A percentile compares a stretch with the other conserved stretches of the same genome.
phyloP scores from a whole-genome alignment of 345 rosid genomes.

The Eucalyptus marginata region DNA sequence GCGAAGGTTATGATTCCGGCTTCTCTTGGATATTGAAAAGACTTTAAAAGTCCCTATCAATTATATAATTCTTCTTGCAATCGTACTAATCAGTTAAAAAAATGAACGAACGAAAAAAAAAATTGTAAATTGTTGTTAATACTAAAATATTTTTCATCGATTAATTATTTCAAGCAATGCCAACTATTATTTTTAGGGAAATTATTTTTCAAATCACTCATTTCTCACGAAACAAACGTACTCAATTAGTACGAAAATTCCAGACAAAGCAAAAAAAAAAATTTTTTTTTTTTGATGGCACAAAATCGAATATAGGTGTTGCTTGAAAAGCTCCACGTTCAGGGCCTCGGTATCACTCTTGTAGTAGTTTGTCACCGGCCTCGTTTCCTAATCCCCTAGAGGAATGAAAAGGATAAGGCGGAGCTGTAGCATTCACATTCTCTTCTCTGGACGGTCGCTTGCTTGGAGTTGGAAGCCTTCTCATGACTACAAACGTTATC shows the following conservation, averaged over 20 bases:
- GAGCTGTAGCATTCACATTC: background rate
- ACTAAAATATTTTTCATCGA: fast-evolving
- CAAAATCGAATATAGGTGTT: background rate
- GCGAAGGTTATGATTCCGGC: fast-evolving
- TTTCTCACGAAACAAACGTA: too few species aligned
- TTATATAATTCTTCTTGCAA: background rate
- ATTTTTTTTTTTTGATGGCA: background rate
- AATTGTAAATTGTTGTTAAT: too few species aligned
- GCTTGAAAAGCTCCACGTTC: background rate
- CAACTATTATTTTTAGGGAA: fast-evolving
- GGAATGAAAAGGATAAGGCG: background rate
- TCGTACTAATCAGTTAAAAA: fast-evolving
- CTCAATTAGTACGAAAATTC: fast-evolving
- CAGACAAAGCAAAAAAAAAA: too few species aligned
- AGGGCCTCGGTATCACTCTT: background rate
- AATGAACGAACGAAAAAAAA: fast-evolving
- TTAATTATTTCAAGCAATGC: too few species aligned
- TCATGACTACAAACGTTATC: background rate
- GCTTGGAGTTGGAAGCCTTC: background rate
- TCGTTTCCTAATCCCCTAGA: background rate
- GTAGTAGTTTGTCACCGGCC: background rate
- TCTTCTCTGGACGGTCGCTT: background rate
- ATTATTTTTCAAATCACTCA: too few species aligned
- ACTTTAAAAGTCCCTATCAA: background rate
- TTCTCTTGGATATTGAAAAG: background rate